phyloP scores from a whole-genome alignment of 2,329 filamentous ascomycete genomes.

The Phaeosphaeria sp. region DNA sequence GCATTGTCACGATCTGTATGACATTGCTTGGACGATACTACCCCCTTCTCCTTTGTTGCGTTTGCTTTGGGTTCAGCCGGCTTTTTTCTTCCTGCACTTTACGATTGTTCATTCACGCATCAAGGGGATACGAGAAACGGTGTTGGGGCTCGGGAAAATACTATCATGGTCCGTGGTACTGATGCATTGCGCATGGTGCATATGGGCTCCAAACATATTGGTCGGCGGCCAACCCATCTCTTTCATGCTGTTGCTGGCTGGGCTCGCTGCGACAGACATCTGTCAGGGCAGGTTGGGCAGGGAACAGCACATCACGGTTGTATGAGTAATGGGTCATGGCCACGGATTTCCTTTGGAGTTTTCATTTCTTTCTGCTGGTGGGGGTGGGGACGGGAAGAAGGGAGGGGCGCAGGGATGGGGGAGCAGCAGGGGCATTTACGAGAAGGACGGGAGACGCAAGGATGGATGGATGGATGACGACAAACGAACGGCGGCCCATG shows the following conservation, averaged over 20 bases:
- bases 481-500: conserved; percentile 32
- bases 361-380: conserved; percentile 3
- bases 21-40: conserved; percentile 30
- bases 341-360: conserved; percentile 16
- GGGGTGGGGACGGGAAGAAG: background rate
- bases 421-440: conserved; percentile 6
- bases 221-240: conserved; percentile 34
- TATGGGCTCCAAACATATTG: conserved; percentile 35
- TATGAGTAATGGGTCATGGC: conserved; percentile 39
- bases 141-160: conserved; percentile 22
- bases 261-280: conserved; percentile 4
- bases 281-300: conserved; percentile 9
- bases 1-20: conserved; percentile 31
- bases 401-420: conserved; percentile 6
- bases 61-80: conserved; percentile 2
- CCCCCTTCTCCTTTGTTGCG: conserved; percentile 6
- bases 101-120: conserved; percentile 18
- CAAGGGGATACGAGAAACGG: conserved; percentile 23
- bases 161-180: conserved; percentile 19
- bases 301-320: conserved; percentile 25
- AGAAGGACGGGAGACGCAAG: conserved; percentile 15
- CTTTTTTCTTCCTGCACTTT: conserved; percentile 13
- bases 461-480: conserved; percentile 25
- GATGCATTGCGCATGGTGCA: conserved; percentile 43
- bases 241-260: conserved; percentile 26